phyloP scores from a whole-genome alignment of 1,284 basidiomycete genomes.

The Bjerkandera adusta region DNA sequence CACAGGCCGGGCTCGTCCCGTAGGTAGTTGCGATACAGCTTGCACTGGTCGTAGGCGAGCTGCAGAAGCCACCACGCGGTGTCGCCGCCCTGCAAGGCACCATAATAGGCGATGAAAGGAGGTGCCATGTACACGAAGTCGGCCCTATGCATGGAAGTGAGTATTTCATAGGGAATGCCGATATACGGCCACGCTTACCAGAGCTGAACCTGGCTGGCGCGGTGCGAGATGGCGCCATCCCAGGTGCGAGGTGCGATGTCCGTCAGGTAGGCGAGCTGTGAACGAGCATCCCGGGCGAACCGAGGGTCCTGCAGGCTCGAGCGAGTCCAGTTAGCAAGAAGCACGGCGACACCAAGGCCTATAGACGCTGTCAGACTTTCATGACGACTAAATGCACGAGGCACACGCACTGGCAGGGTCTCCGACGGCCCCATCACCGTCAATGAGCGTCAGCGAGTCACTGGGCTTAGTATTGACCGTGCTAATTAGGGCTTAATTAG shows the following conservation, averaged over 20 bases:
- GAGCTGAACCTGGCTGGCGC: conserved; percentile 49
- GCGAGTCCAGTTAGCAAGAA: conserved; percentile 58
- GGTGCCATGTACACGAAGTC: conserved; percentile 75
- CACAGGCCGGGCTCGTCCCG: conserved; percentile 45
- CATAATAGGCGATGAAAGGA: conserved; percentile 79
- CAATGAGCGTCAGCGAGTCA: conserved; percentile 35
- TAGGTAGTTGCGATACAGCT: conserved; percentile 57
- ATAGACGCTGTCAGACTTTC: background rate
- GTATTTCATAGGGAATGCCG: background rate
- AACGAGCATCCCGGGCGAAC: conserved; percentile 49
- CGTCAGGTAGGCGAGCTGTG: conserved; percentile 61
- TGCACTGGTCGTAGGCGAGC: conserved; percentile 64
- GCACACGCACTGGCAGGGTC: conserved; percentile 61
- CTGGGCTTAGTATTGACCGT: conserved; percentile 35
- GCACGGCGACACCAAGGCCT: conserved; percentile 60
- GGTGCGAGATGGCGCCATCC: conserved; percentile 68
- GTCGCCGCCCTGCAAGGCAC: conserved; percentile 42
- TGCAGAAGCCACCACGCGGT: conserved; percentile 47
- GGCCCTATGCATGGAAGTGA: conserved; percentile 35
- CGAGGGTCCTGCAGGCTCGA: conserved; percentile 32
- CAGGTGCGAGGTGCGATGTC: conserved; percentile 51
- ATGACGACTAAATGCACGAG: background rate
- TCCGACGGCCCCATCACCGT: conserved; percentile 54
- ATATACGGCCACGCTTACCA: conserved; percentile 36
- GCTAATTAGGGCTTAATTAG: conserved; percentile 22